Evolutionary conservation across 2,329 filamentous ascomycete species (phyloP).

Genomic region (Botryotinia narcissicola): DNA sequence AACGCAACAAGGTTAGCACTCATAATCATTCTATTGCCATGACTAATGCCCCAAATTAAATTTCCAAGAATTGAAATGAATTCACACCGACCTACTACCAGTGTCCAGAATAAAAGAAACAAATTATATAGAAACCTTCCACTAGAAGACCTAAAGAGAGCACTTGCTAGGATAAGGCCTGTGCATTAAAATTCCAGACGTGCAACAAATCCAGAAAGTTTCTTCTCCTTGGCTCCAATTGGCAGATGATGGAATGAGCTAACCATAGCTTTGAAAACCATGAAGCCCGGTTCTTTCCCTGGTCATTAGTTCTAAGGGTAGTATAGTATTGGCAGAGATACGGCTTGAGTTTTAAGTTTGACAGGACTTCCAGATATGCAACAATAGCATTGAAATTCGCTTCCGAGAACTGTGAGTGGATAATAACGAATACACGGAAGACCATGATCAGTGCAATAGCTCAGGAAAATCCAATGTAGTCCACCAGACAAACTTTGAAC

Average conservation of each 20-base stretch:
- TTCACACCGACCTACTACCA: too few relatives aligned
- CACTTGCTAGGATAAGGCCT: neutral
- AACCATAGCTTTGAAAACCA: neutral
- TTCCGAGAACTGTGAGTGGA: neutral
- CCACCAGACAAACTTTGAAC: fast-evolving
- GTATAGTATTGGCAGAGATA: neutral
- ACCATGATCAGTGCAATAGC: neutral
- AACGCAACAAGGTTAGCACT: too few relatives aligned
- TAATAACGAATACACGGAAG: neutral
- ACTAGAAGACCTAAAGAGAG: neutral
- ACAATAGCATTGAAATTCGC: neutral
- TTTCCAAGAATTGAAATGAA: too few relatives aligned
- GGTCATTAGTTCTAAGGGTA: neutral
- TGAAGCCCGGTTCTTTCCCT: fast-evolving
- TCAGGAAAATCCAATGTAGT: neutral
- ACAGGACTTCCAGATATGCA: neutral
- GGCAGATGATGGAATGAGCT: neutral
- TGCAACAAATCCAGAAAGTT: neutral
- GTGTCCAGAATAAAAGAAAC: neutral
- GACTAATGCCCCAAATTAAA: too few relatives aligned
- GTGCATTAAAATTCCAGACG: neutral
- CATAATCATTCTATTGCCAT: too few relatives aligned
- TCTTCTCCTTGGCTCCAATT: neutral
- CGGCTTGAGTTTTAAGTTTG: neutral
- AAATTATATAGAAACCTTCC: neutral